Evolutionary conservation across 2,329 filamentous ascomycete species (phyloP), one percentile per base, ranked within the genome.

Genomic region (Seiridium cupressi): DNA sequence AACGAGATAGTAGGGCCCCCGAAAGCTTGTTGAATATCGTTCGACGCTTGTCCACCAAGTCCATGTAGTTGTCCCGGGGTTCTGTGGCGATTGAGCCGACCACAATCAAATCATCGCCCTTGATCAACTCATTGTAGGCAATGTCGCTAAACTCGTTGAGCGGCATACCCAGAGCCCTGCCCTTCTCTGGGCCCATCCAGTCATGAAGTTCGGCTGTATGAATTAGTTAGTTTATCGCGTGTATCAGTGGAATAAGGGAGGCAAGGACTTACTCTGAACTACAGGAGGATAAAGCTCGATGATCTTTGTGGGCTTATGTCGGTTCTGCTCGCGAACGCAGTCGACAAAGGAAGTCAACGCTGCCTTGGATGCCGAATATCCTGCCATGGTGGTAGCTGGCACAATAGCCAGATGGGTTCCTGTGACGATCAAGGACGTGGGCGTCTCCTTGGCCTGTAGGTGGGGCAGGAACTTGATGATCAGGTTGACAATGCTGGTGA

Each of bases 231-330:
- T 51, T 13, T 72, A 59, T 74, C 3, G 78, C 62, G 64, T 78
- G 74, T 40, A 38, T 70, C 61, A 40, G 64, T 59, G 32, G 65
- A 66, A 56, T 77, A 73, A 31, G 72, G 75, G 40, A 51, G 48
- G 10, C 2, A 51, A 51, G 18, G 32, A 26, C 48, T 51, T 6
- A 51, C 48, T 51, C 69, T 74, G 70, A 38, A 80, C 74, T 54
- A 77, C 74, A 9, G 76, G 76, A 48, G 82, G 81, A 10, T 79
- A 70, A 42, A 85, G 67, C 69, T 85, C 81, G 32, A 51, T 51
- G 31, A 51, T 51, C 32, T 51, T 51, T 18, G 61, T 64, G 31
- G 57, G 48, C 49, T 73, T 73, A n/a, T 76, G 67, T 2, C 66
- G 64, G 8, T 69, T 71, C 58, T 65, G 62, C 10, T 70, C 64